phyloP scores from a whole-genome alignment of 768 basidiomycete species.

The Heimioporus sp. region DNA sequence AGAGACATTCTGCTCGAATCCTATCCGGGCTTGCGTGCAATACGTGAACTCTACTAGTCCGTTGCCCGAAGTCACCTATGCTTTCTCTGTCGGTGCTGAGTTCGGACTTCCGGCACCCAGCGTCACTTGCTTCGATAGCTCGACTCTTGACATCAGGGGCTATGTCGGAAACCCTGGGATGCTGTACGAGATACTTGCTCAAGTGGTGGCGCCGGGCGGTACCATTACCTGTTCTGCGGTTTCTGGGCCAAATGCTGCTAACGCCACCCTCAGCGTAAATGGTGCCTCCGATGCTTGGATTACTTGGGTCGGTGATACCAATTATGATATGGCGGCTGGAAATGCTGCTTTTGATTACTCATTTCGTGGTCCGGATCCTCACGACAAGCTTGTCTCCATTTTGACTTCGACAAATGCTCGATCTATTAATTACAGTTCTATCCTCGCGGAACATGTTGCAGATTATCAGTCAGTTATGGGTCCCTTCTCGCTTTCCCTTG shows the following conservation, averaged over 20 bases:
- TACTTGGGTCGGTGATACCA: conserved; percentile 73
- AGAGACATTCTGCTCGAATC: conserved; percentile 67
- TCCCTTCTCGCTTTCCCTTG: conserved; percentile 56
- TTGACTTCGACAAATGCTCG: conserved; percentile 29
- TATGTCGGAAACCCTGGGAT: conserved; percentile 54
- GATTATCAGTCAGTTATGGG: conserved; percentile 47
- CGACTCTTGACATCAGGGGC: conserved; percentile 56
- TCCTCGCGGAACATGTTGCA: conserved; percentile 47
- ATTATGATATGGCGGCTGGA: conserved; percentile 64
- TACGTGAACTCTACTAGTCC: conserved; percentile 40
- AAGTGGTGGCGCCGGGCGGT: conserved; percentile 37
- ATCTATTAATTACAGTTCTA: conserved; percentile 33
- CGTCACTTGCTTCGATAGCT: conserved; percentile 56
- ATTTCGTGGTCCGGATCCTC: conserved; percentile 64
- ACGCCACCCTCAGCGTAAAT: conserved; percentile 48
- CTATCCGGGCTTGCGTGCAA: conserved; percentile 58
- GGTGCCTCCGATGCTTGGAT: conserved; percentile 56
- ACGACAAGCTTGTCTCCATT: conserved; percentile 39
- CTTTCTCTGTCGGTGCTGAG: conserved; percentile 47
- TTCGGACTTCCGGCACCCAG: conserved; percentile 52
- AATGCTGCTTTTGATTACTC: conserved; percentile 53
- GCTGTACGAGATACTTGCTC: conserved; percentile 65
- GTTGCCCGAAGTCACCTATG: conserved; percentile 44
- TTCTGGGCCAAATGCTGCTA: conserved; percentile 31
- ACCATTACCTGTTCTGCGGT: conserved; percentile 32